Percentiles rank a stretch among this genome's conserved stretches.
phyloP scores from a whole-genome alignment of 805 yeast species.

The Jamesozyma jinghongensis region DNA sequence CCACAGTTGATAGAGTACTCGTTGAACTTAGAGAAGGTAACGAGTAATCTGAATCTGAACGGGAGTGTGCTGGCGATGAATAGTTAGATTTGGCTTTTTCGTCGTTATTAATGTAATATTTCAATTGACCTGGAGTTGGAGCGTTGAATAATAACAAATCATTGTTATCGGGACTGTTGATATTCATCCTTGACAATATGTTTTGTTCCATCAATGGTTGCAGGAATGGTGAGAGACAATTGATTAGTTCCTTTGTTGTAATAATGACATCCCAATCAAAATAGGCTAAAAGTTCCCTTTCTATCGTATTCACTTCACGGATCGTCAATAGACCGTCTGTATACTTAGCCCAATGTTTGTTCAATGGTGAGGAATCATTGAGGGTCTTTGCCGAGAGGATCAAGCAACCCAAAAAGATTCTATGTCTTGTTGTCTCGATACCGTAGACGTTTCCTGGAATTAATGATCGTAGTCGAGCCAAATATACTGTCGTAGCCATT shows the following conservation, averaged over 20 bases:
- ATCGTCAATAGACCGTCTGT: constrained; percentile 75
- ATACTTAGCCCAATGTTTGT: constrained; percentile 92
- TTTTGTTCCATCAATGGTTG: constrained; percentile 38
- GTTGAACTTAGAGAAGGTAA: constrained; percentile 37
- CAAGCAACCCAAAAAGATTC: constrained; percentile 82
- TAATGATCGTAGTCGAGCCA: constrained; percentile 48
- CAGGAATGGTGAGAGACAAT: constrained; percentile 66
- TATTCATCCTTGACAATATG: background rate
- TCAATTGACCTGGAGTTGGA: constrained; percentile 13
- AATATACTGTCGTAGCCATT: constrained; percentile 83
- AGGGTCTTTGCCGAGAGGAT: constrained; percentile 87
- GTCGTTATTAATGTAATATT: constrained; percentile 8
- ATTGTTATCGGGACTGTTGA: constrained; percentile 27
- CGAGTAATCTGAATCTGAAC: constrained; percentile 28
- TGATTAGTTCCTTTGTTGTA: constrained; percentile 56
- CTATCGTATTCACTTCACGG: constrained; percentile 82
- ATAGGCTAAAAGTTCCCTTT: constrained; percentile 72
- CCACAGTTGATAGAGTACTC: constrained; percentile 26
- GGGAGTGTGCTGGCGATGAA: constrained; percentile 17
- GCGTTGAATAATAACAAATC: constrained; percentile 22
- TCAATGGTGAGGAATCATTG: constrained; percentile 90
- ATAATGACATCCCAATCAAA: constrained; percentile 81
- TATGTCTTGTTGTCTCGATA: constrained; percentile 84
- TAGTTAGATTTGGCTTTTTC: constrained; percentile 9
- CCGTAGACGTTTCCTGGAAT: constrained; percentile 87